Percentiles rank a stretch among this genome's conserved stretches.
These are phyloP conservation scores for Coemansia furcata DNA, from an alignment of 192 early-diverging fungal species.

Conservation along the genomic window DNA sequence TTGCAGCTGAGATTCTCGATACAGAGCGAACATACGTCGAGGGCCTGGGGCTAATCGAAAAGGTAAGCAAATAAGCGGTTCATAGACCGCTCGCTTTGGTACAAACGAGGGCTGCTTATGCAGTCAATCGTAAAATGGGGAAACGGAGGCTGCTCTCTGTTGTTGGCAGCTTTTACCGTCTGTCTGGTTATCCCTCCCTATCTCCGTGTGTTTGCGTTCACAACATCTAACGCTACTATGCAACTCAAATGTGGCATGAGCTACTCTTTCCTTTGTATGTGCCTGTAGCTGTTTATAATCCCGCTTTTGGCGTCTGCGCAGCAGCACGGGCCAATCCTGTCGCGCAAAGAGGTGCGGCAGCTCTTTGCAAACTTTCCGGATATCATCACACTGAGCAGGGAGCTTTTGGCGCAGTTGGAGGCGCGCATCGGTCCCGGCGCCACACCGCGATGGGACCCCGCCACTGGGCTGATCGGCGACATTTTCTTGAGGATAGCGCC, in stretches of 20 bases:
- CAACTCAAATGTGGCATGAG: background rate
- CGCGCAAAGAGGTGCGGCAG: slow-evolving; percentile 59
- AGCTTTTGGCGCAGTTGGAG: slow-evolving; percentile 60
- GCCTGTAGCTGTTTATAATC: slow-evolving; percentile 40
- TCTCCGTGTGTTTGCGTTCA: background rate
- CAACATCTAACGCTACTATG: background rate
- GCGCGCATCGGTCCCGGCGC: slow-evolving; percentile 47
- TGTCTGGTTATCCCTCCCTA: background rate
- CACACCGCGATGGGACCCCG: slow-evolving; percentile 42
- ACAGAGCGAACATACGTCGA: slow-evolving; percentile 87
- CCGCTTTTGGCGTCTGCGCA: slow-evolving; percentile 48
- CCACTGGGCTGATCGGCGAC: slow-evolving; percentile 44
- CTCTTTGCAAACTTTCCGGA: slow-evolving; percentile 69
- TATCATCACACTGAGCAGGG: slow-evolving; percentile 59
- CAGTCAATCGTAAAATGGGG: slow-evolving; percentile 2
- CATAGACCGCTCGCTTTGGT: background rate
- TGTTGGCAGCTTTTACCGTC: background rate
- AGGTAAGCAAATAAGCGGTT: slow-evolving; percentile 19
- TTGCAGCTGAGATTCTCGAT: slow-evolving; percentile 75
- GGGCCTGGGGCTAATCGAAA: slow-evolving; percentile 59
- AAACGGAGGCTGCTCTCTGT: background rate
- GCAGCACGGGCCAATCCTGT: slow-evolving; percentile 39
- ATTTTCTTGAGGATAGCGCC: slow-evolving; percentile 50
- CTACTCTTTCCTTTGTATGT: slow-evolving; percentile 6
- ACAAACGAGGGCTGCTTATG: background rate